A percentile compares a stretch with the other conserved stretches of the same genome.
Evolutionary conservation across 2,329 filamentous ascomycete genomes (phyloP).

Genomic region (Pseudogymnoascus sp.): DNA sequence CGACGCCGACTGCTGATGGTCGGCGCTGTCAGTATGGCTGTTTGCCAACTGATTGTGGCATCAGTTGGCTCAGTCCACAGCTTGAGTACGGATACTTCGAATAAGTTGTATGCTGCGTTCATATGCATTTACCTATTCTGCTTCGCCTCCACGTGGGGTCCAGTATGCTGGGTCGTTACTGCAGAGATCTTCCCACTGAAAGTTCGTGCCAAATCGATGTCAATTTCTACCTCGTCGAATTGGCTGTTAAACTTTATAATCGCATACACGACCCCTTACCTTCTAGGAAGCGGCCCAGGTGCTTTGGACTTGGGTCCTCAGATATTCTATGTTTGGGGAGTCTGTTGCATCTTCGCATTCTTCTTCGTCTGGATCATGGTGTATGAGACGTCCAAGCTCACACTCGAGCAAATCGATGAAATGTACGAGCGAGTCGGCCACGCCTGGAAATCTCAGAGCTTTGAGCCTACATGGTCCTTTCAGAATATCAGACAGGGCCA

Average conservation of each 20-base stretch:
- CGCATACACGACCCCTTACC: slow-evolving; percentile 72
- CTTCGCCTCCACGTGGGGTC: slow-evolving; percentile 73
- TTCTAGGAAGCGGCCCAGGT: slow-evolving; percentile 62
- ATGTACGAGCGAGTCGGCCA: slow-evolving; percentile 66
- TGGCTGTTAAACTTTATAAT: slow-evolving; percentile 78
- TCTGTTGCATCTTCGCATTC: slow-evolving; percentile 64
- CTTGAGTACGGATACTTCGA: slow-evolving; percentile 35
- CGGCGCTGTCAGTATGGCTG: slow-evolving; percentile 68
- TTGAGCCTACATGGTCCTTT: slow-evolving; percentile 65
- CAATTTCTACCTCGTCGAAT: slow-evolving; percentile 68
- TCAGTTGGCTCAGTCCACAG: slow-evolving; percentile 49
- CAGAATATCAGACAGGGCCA: slow-evolving; percentile 55
- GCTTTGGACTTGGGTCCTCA: slow-evolving; percentile 65
- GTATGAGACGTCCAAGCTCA: slow-evolving; percentile 71
- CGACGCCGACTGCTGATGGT: slow-evolving; percentile 67
- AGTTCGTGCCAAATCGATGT: slow-evolving; percentile 68
- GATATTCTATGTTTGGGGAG: slow-evolving; percentile 78
- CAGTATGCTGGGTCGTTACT: slow-evolving; percentile 69
- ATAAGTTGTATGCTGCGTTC: slow-evolving; percentile 58
- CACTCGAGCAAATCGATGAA: slow-evolving; percentile 72
- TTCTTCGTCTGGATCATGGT: slow-evolving; percentile 71
- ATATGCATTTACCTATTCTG: slow-evolving; percentile 70
- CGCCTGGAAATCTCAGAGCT: slow-evolving; percentile 64
- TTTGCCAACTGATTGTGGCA: slow-evolving; percentile 61
- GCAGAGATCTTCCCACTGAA: slow-evolving; percentile 66